phyloP scores from a whole-genome alignment of 495 filamentous ascomycete genomes.

The Penicillium malachiteum region DNA sequence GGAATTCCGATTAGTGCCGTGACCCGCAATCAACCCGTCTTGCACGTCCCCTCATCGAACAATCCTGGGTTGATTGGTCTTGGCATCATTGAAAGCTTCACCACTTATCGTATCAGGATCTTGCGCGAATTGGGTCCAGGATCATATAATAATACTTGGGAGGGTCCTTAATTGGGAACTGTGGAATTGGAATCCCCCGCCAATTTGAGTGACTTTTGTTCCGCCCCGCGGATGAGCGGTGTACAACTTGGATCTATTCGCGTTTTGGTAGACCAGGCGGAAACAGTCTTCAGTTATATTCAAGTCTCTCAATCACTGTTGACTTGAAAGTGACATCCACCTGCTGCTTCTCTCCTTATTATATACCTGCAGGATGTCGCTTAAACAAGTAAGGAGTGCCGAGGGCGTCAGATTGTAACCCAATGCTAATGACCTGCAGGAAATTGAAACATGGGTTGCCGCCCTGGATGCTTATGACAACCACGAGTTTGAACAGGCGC shows the following conservation, averaged over 20 bases:
- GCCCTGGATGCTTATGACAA: slow-evolving; percentile 91
- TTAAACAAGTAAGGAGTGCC: slow-evolving; percentile 38
- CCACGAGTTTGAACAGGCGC: slow-evolving; percentile 88
- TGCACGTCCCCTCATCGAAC: not conserved
- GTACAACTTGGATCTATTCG: slow-evolving; percentile 5
- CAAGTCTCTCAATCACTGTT: not conserved
- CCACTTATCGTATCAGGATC: slow-evolving; percentile 9
- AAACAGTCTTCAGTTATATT: not conserved
- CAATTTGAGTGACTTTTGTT: not conserved
- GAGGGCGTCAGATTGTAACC: not conserved
- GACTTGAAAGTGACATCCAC: not conserved
- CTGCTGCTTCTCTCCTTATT: not conserved
- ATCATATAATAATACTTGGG: slow-evolving; percentile 12
- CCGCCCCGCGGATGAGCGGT: slow-evolving; percentile 10
- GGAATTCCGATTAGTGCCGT: not conserved
- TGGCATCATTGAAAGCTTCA: slow-evolving; percentile 1
- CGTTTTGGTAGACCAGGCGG: not conserved
- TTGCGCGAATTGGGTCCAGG: slow-evolving; percentile 4
- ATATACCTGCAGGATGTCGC: slow-evolving; percentile 29
- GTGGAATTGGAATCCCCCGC: slow-evolving; percentile 2
- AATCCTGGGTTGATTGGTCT: slow-evolving; percentile 3
- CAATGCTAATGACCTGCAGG: slow-evolving; percentile 54
- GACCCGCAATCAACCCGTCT: slow-evolving; percentile 2
- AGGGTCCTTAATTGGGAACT: not conserved
- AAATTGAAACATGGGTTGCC: slow-evolving; percentile 98